Evolutionary conservation across 1,139 yeast genomes (phyloP), one percentile per base, ranked within the genome.

Genomic region (Protomyces lactucae-debilis): DNA sequence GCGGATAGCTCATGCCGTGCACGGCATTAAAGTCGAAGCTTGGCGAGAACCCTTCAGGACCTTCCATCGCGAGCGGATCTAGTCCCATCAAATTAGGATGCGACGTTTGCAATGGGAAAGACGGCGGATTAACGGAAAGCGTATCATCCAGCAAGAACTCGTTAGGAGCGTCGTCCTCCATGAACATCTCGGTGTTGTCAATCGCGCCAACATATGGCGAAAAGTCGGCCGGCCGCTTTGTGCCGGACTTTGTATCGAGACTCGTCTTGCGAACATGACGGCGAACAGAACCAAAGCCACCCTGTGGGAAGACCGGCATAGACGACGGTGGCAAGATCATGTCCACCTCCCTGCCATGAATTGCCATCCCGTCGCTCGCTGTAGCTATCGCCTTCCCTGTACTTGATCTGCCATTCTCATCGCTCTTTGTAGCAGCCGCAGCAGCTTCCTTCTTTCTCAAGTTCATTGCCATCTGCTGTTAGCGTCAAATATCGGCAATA

Each of bases 381-480:
- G 21, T 16, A 1, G 48, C 3, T 18, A 43, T 43, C 14, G 48
- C 25, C 25, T n/a, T 18, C 16, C 18, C 48, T 2, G 25, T 43
- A 43, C 48, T 43, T 8, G 63, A 52, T 9, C 14, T 21, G 23
- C 18, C 57, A 25, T 8, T 5, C 10, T 57, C 55, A 5, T 40
- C 45, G 21, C n/a, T 18, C 16, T 36, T 36, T 1, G 35, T 43
- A 8, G 35, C 21, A 25, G 53, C 57, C 37, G 57, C 59, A 21
- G 54, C 64, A 1, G 59, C 64, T 23, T 59, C 60, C 52, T 67
- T 66, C 52, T 59, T 56, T 64, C 64, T 66, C 64, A 79, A 73
- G 68, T 83, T 82, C 71, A 87, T 77, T 61, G 81, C 82, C 91
- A 89, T 86, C 63, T 59, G 16, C 37, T 14, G 48, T 43, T 43